These are phyloP conservation scores for Plasmodium gallinaceum DNA, from an alignment of 169 alveolate species.

Conservation along the genomic window DNA sequence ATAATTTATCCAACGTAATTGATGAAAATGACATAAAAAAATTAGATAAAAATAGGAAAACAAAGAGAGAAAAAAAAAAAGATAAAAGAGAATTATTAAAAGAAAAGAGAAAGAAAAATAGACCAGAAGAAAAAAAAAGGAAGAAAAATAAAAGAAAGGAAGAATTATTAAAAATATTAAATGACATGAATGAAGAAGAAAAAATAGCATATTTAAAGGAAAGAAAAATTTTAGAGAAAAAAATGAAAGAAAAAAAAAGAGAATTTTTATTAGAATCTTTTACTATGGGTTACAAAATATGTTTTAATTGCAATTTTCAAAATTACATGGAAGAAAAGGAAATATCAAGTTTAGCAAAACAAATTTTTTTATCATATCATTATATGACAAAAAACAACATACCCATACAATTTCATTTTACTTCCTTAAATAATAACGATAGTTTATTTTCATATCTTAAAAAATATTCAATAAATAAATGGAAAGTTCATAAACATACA, in stretches of 20 bases:
- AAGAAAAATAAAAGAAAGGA: constrained; percentile 50
- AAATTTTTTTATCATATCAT: constrained; percentile 78
- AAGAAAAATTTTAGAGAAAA: constrained; percentile 72
- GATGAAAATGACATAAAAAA: constrained; percentile 41
- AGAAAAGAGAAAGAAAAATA: constrained; percentile 55
- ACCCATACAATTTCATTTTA: constrained; percentile 79
- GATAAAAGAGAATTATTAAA: constrained; percentile 40
- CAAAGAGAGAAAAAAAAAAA: constrained; percentile 61
- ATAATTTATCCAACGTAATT: constrained; percentile 27
- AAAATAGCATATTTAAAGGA: constrained; percentile 65
- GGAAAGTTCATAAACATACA: constrained; percentile 77
- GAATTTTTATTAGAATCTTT: constrained; percentile 36
- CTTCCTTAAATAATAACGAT: constrained; percentile 64
- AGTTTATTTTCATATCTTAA: constrained; percentile 45
- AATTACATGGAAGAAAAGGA: constrained; percentile 81
- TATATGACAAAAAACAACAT: constrained; percentile 78
- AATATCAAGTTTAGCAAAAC: constrained; percentile 79
- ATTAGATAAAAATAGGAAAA: constrained; percentile 26
- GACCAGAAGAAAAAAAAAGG: constrained; percentile 75
- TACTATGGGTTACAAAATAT: constrained; percentile 79
- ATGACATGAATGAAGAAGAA: constrained; percentile 73
- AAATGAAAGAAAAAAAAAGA: constrained; percentile 74
- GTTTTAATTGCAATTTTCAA: constrained; percentile 81
- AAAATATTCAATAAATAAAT: constrained; percentile 77
- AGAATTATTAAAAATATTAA: constrained; percentile 45